Percentiles rank a stretch among this genome's conserved stretches.
phyloP scores from a whole-genome alignment of 371 early-diverging fungal genomes.

The Mortierella polycephala region DNA sequence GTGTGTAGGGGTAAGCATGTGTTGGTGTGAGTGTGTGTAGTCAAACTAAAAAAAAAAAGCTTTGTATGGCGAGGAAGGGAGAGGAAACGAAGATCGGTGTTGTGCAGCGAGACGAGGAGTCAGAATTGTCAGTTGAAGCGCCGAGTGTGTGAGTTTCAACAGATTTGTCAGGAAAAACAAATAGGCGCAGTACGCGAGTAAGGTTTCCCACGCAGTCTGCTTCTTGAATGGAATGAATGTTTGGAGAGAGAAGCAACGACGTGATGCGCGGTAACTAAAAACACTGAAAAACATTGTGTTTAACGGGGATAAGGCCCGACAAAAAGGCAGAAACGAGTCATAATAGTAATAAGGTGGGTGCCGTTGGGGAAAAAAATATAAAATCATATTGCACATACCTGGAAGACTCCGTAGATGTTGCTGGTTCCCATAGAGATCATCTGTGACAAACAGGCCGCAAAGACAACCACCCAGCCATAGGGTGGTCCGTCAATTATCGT shows the following conservation, averaged over 20 bases:
- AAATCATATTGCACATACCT: constrained; percentile 18
- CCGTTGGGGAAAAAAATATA: too few species aligned
- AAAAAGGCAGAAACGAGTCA: constrained; percentile 54
- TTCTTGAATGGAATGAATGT: too few species aligned
- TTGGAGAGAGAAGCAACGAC: neutral
- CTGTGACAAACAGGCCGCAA: constrained; percentile 56
- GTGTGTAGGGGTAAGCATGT: too few species aligned
- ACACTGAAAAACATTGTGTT: neutral
- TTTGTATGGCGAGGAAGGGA: too few species aligned
- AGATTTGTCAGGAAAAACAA: neutral
- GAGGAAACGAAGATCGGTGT: too few species aligned
- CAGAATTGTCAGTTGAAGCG: too few species aligned
- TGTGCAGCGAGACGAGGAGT: too few species aligned
- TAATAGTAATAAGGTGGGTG: neutral
- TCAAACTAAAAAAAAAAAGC: too few species aligned
- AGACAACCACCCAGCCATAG: constrained; percentile 60
- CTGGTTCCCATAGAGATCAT: constrained; percentile 60
- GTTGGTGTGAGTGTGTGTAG: too few species aligned
- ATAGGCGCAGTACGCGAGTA: neutral
- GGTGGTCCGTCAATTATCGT: constrained; percentile 23
- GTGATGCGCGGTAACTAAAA: too few species aligned
- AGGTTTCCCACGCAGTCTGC: constrained; percentile 15
- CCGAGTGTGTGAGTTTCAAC: neutral
- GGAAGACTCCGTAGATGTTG: constrained; percentile 60
- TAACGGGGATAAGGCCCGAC: constrained; percentile 15